These are phyloP conservation scores for Cylindrodendrum hubeiense DNA, from an alignment of 2,329 filamentous ascomycete species.

Conservation along the genomic window DNA sequence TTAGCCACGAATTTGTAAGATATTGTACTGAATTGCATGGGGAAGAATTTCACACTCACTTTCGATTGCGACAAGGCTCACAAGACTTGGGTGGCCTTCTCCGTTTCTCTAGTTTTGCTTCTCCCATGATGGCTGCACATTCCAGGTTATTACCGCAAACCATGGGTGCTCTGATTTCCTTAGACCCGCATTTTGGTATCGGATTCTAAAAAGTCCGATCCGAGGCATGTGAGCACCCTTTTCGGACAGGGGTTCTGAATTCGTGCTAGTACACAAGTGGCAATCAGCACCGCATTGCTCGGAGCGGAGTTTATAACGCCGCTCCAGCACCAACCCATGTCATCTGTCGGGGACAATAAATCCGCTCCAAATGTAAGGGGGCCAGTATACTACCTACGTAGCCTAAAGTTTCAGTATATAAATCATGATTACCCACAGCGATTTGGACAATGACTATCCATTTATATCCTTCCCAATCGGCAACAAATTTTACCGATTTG, in stretches of 20 bases:
- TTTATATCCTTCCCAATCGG: no score
- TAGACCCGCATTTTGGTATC: not conserved
- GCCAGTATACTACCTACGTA: no score
- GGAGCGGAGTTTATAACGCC: constrained; percentile 34
- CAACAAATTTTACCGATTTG: no score
- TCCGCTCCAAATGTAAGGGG: not conserved
- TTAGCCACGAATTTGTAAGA: not conserved
- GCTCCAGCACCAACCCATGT: not conserved
- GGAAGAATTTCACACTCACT: constrained; percentile 37
- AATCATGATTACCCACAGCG: no score
- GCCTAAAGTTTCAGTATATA: no score
- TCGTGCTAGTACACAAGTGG: constrained; percentile 9
- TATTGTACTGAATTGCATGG: not conserved
- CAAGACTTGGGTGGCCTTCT: constrained; percentile 51
- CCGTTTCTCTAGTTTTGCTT: constrained; percentile 46
- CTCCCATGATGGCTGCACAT: constrained; percentile 18
- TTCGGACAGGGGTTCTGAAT: constrained; percentile 34
- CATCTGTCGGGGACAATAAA: no score
- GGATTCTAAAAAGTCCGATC: not conserved
- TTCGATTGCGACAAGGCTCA: constrained; percentile 49
- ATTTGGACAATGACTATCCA: no score
- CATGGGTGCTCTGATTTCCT: not conserved
- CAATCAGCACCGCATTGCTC: not conserved
- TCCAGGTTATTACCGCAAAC: not conserved
- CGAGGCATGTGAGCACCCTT: no score